A percentile compares a stretch with the other conserved stretches of the same genome.
phyloP scores from a whole-genome alignment of 805 yeast species.

The Saccharomycopsis synnaedendra region DNA sequence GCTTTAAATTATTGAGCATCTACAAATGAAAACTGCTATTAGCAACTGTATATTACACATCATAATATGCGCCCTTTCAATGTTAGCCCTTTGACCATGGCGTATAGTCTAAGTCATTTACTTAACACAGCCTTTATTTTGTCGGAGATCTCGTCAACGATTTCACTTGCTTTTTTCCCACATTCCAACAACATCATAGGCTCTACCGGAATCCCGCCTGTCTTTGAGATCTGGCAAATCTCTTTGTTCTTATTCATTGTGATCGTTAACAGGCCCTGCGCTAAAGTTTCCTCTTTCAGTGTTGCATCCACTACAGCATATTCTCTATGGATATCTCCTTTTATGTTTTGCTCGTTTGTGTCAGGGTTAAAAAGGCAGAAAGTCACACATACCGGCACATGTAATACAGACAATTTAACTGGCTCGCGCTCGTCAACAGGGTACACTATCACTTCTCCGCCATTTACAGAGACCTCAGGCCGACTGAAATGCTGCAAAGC shows the following conservation, averaged over 20 bases:
- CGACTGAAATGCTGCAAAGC: slow-evolving; percentile 73
- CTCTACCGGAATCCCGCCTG: slow-evolving; percentile 82
- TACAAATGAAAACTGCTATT: too few relatives aligned
- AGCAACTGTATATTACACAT: too few relatives aligned
- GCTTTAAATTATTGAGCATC: too few relatives aligned
- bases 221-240: slow-evolving; percentile 78
- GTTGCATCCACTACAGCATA: slow-evolving; percentile 67
- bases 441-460: slow-evolving; percentile 46
- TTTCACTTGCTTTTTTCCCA: slow-evolving; percentile 48
- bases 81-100: too few relatives aligned
- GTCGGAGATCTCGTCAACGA: slow-evolving; percentile 55
- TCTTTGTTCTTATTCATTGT: slow-evolving; percentile 87
- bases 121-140: slow-evolving; percentile 36
- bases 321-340: slow-evolving; percentile 41
- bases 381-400: slow-evolving; percentile 82
- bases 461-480: slow-evolving; percentile 70
- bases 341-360: slow-evolving; percentile 55
- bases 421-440: slow-evolving; percentile 74
- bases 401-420: slow-evolving; percentile 73
- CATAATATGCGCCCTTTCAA: too few relatives aligned
- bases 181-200: slow-evolving; percentile 59
- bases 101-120: too few relatives aligned
- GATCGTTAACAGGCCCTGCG: slow-evolving; percentile 73
- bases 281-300: slow-evolving; percentile 59
- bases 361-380: slow-evolving; percentile 73